Evolutionary conservation across 176 grass and related monocot genomes (phyloP).

Genomic region (Rhipidocladum racemiflorum): DNA sequence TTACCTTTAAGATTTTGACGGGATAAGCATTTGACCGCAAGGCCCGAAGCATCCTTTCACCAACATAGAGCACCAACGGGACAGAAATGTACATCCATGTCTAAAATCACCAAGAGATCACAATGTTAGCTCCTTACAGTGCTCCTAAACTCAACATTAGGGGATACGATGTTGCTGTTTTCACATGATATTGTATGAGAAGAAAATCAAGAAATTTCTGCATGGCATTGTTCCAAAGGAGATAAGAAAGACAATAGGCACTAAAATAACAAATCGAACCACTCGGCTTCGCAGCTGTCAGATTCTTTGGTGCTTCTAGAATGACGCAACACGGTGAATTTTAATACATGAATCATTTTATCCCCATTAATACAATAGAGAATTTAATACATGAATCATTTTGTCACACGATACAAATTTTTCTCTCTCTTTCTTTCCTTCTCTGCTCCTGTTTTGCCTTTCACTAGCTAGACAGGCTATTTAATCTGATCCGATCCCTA

Average conservation of each 20-base stretch:
- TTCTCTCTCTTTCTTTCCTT: background rate
- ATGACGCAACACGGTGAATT: background rate
- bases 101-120: slow-evolving; percentile 43
- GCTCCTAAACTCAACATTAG: background rate
- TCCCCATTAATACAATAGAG: background rate
- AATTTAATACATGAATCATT: slow-evolving; percentile 7
- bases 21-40: slow-evolving; percentile 83
- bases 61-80: slow-evolving; percentile 69
- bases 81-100: slow-evolving; percentile 99
- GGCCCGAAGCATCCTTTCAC: slow-evolving; percentile 73
- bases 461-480: slow-evolving; percentile 38
- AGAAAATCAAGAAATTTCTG: slow-evolving; percentile 25
- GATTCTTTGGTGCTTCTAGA: slow-evolving; percentile 35
- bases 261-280: slow-evolving; percentile 9
- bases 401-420: background rate
- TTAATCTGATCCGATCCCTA: slow-evolving; percentile 46
- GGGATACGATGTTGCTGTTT: background rate
- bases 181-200: slow-evolving; percentile 22
- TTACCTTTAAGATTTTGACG: slow-evolving; percentile 92
- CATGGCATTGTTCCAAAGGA: slow-evolving; percentile 28
- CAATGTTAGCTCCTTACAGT: background rate
- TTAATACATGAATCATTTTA: slow-evolving; percentile 9
- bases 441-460: slow-evolving; percentile 38
- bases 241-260: slow-evolving; percentile 3
- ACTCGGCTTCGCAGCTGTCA: slow-evolving; percentile 43